A percentile compares a stretch with the other conserved stretches of the same genome.
Evolutionary conservation across 2,329 filamentous ascomycete species (phyloP).

Genomic region (Curvularia lunata): DNA sequence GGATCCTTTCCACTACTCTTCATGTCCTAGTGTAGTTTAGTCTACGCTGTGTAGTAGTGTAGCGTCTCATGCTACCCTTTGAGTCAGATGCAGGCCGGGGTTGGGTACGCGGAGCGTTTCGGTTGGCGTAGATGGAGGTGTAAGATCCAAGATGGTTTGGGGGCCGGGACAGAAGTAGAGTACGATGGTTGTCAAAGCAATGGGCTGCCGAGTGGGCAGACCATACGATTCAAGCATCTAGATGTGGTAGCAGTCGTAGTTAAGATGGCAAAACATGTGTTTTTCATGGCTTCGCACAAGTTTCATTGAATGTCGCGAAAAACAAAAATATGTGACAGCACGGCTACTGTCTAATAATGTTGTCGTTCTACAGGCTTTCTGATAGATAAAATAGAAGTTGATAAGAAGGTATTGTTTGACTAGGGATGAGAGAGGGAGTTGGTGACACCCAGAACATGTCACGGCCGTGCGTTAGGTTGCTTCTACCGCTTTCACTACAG

Average conservation of each 20-base stretch:
- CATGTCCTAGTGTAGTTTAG: neutral
- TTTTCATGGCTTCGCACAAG: neutral
- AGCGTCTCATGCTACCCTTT: neutral
- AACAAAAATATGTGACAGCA: neutral
- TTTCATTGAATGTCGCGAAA: neutral
- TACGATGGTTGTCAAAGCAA: neutral
- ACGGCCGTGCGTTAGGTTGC: neutral
- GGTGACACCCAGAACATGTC: neutral
- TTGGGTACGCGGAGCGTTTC: too few relatives aligned
- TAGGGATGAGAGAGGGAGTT: neutral
- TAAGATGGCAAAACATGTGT: neutral
- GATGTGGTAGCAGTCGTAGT: neutral
- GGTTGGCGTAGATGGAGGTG: too few relatives aligned
- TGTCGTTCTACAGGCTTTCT: neutral
- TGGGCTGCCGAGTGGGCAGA: neutral
- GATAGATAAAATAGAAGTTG: neutral
- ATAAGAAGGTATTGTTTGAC: neutral
- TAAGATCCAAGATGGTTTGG: too few relatives aligned
- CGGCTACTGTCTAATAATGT: neutral
- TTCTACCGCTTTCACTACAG: too few relatives aligned
- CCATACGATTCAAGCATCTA: neutral
- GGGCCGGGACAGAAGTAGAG: too few relatives aligned
- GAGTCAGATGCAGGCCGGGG: too few relatives aligned
- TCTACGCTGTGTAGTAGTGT: neutral
- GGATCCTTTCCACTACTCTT: too few relatives aligned